Percentiles rank a stretch among this genome's conserved stretches.
Evolutionary conservation across 768 basidiomycete species (phyloP).

Genomic region (Tylopilus felleus): DNA sequence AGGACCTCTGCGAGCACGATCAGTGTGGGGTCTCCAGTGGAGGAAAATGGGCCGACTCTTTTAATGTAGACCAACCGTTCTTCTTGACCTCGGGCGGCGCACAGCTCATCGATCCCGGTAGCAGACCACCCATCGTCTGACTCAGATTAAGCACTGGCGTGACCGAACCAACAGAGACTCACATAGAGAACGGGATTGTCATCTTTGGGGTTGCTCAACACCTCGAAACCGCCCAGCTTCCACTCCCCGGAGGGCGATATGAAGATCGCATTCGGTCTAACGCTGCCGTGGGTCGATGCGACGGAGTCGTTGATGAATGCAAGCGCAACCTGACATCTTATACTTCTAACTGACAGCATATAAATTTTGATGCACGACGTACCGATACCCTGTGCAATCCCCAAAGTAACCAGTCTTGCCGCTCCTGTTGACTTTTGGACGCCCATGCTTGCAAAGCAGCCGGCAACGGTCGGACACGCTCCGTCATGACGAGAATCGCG

Average conservation of each 20-base stretch:
- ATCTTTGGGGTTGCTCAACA: conserved; percentile 81
- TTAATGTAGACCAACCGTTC: conserved; percentile 75
- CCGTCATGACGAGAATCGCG: conserved; percentile 89
- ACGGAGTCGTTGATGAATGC: conserved; percentile 87
- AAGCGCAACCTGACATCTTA: conserved; percentile 64
- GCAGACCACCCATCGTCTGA: conserved; percentile 63
- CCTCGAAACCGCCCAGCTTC: conserved; percentile 93
- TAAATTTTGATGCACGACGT: conserved; percentile 13
- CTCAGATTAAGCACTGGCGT: conserved; percentile 12
- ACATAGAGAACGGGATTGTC: conserved; percentile 79
- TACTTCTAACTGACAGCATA: background rate
- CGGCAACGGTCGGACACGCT: conserved; percentile 79
- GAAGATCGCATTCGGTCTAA: conserved; percentile 75
- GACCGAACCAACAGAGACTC: conserved; percentile 29
- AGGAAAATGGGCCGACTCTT: conserved; percentile 56
- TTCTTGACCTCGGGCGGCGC: conserved; percentile 88
- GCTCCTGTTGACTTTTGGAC: conserved; percentile 56
- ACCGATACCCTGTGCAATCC: conserved; percentile 89
- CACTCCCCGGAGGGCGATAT: conserved; percentile 94
- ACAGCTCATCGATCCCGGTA: conserved; percentile 58
- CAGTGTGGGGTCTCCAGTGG: background rate
- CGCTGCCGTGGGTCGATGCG: conserved; percentile 78
- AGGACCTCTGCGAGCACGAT: conserved; percentile 35
- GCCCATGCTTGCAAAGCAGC: conserved; percentile 60
- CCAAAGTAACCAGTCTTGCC: conserved; percentile 91